Evolutionary conservation across 768 basidiomycete genomes (phyloP).

Genomic region (Galerina marginata): DNA sequence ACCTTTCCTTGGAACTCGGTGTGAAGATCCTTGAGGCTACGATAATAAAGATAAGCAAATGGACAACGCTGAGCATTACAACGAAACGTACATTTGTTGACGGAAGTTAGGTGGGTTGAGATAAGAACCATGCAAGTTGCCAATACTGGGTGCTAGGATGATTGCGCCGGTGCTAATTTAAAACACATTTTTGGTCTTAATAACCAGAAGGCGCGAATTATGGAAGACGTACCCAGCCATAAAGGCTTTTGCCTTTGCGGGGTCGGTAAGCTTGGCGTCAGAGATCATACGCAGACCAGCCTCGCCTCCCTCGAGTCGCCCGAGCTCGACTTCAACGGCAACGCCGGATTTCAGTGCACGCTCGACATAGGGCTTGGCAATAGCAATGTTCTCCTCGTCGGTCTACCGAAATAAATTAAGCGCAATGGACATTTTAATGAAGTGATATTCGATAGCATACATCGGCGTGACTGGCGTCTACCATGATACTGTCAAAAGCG

Average conservation of each 20-base stretch:
- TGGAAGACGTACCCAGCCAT: constrained; percentile 39
- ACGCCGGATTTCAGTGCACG: constrained; percentile 45
- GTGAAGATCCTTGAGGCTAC: constrained; percentile 43
- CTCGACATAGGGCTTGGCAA: constrained; percentile 50
- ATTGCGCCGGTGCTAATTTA: constrained; percentile 44
- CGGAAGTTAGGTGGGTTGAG: constrained; percentile 50
- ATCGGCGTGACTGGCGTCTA: constrained; percentile 54
- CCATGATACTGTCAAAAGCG: constrained; percentile 56
- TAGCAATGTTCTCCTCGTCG: constrained; percentile 51
- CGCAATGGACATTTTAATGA: not conserved
- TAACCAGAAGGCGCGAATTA: not conserved
- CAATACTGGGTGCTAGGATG: constrained; percentile 53
- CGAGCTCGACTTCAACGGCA: constrained; percentile 53
- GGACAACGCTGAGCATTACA: not conserved
- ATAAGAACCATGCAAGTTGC: constrained; percentile 53
- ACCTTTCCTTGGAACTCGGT: constrained; percentile 38
- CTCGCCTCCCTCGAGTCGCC: constrained; percentile 53
- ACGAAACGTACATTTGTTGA: constrained; percentile 43
- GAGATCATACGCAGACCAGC: constrained; percentile 53
- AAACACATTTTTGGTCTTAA: not conserved
- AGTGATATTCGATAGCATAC: constrained; percentile 23
- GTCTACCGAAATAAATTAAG: constrained; percentile 31
- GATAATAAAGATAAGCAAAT: not conserved
- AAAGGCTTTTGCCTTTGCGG: constrained; percentile 46
- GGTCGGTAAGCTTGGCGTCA: constrained; percentile 52